A percentile compares a stretch with the other conserved stretches of the same genome.
phyloP scores from a whole-genome alignment of 2,329 filamentous ascomycete genomes.

The Diaporthe amygdali region DNA sequence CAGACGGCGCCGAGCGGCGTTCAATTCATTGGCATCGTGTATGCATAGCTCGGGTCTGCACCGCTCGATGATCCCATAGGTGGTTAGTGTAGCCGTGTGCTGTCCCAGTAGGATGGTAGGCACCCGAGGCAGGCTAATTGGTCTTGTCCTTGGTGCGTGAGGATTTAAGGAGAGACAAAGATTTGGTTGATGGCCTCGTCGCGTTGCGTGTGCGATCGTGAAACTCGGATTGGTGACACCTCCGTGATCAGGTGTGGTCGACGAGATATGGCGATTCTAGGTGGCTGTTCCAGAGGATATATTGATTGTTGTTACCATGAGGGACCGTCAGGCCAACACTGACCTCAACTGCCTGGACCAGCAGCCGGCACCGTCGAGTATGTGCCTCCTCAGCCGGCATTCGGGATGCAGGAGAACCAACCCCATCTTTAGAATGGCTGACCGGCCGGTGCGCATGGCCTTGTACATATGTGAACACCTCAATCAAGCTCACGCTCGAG shows the following conservation, averaged over 20 bases:
- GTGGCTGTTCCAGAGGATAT: neutral
- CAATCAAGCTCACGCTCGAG: conserved; percentile 12
- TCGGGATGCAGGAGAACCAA: neutral
- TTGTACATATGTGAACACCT: neutral
- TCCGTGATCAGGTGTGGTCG: neutral
- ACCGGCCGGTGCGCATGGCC: neutral
- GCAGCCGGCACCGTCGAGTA: too few relatives aligned
- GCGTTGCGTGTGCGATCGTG: neutral
- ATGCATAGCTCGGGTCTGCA: conserved; percentile 4
- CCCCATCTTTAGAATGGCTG: neutral
- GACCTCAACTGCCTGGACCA: neutral
- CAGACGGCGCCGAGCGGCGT: conserved; percentile 7
- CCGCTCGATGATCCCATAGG: neutral
- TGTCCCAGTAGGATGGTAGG: conserved; percentile 5
- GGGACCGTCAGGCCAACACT: neutral
- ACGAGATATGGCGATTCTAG: neutral
- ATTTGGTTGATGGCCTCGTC: neutral
- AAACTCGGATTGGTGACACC: conserved; percentile 1
- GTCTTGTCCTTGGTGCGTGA: neutral
- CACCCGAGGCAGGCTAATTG: neutral
- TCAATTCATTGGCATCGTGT: neutral
- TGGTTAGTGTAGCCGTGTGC: conserved; percentile 2
- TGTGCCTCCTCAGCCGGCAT: neutral
- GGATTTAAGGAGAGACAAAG: neutral
- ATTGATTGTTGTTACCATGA: neutral